These are phyloP conservation scores for Lepraria neglecta DNA, from an alignment of 495 filamentous ascomycete genomes.

Conservation along the genomic window DNA sequence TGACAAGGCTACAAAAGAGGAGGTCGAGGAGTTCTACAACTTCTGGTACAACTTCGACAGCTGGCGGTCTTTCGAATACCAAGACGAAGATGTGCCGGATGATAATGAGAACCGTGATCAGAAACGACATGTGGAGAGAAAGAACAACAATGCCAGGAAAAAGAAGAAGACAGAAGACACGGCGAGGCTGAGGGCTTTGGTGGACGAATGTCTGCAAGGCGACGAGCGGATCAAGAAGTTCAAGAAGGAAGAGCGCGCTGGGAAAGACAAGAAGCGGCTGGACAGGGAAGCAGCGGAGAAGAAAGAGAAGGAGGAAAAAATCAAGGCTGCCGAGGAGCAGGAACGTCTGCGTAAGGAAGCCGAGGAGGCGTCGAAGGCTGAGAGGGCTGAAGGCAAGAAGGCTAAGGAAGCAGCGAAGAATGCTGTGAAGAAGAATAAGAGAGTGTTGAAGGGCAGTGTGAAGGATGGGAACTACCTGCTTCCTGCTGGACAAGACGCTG, in stretches of 20 bases:
- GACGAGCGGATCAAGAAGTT: constrained; percentile 98
- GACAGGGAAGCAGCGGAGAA: constrained; percentile 90
- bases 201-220: constrained; percentile 72
- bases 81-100: constrained; percentile 96
- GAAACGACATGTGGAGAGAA: constrained; percentile 94
- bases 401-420: constrained; percentile 96
- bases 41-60: constrained; percentile 99
- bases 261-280: constrained; percentile 86
- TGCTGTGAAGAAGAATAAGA: constrained; percentile 98
- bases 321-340: constrained; percentile 69
- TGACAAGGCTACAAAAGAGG: constrained; percentile 77
- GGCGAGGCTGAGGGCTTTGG: constrained; percentile 74
- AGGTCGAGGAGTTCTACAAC: constrained; percentile 94
- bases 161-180: constrained; percentile 99
- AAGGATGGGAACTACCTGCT: constrained; percentile 96
- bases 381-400: constrained; percentile 84
- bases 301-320: constrained; percentile 71
- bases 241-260: constrained; percentile 79
- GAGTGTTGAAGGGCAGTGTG: constrained; percentile 80
- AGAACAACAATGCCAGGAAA: constrained; percentile 93
- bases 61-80: constrained; percentile 96
- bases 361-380: constrained; percentile 76
- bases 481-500: constrained; percentile 54
- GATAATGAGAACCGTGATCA: constrained; percentile 98
- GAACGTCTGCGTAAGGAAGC: constrained; percentile 70